Evolutionary conservation across 2,329 filamentous ascomycete species (phyloP).

Genomic region (Talaromyces sp.): DNA sequence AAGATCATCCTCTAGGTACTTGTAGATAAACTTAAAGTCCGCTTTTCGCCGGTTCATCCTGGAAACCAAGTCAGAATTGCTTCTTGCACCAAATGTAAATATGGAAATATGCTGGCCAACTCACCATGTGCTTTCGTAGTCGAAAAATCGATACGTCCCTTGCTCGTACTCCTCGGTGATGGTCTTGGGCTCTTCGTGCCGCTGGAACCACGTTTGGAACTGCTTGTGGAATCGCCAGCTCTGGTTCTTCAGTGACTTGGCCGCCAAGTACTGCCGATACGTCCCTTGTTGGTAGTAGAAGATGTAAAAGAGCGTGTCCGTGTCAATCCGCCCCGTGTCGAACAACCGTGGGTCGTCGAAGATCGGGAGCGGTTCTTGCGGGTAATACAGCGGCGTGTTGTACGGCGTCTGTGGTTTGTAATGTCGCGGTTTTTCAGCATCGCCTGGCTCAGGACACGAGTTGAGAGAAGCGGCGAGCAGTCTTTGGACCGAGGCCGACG

Average conservation of each 20-base stretch:
- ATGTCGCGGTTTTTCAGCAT: slow-evolving; percentile 75
- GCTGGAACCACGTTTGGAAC: slow-evolving; percentile 98
- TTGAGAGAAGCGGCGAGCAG: slow-evolving; percentile 71
- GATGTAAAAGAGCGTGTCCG: slow-evolving; percentile 94
- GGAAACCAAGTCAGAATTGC: slow-evolving; percentile 16
- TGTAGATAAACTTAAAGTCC: slow-evolving; percentile 97
- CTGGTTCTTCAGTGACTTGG: slow-evolving; percentile 95
- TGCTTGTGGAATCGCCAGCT: slow-evolving; percentile 99
- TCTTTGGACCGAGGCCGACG: slow-evolving; percentile 56
- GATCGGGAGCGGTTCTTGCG: slow-evolving; percentile 83
- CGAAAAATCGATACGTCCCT: slow-evolving; percentile 97
- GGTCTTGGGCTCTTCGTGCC: slow-evolving; percentile 95
- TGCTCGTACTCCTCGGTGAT: slow-evolving; percentile 99
- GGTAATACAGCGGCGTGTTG: slow-evolving; percentile 76
- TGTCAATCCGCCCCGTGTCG: slow-evolving; percentile 69
- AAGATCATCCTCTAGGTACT: slow-evolving; percentile 93
- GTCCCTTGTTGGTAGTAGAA: slow-evolving; percentile 99
- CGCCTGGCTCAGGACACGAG: slow-evolving; percentile 66
- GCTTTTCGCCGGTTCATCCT: slow-evolving; percentile 99
- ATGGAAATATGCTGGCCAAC: slow-evolving; percentile 29
- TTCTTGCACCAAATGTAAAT: slow-evolving; percentile 7
- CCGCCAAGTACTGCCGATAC: slow-evolving; percentile 90
- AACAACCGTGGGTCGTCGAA: slow-evolving; percentile 90
- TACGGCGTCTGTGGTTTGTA: slow-evolving; percentile 81
- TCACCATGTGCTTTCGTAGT: slow-evolving; percentile 98